Conservation (phyloP, 768 basidiomycete species). For the Coprinopsis sp. region DNA sequence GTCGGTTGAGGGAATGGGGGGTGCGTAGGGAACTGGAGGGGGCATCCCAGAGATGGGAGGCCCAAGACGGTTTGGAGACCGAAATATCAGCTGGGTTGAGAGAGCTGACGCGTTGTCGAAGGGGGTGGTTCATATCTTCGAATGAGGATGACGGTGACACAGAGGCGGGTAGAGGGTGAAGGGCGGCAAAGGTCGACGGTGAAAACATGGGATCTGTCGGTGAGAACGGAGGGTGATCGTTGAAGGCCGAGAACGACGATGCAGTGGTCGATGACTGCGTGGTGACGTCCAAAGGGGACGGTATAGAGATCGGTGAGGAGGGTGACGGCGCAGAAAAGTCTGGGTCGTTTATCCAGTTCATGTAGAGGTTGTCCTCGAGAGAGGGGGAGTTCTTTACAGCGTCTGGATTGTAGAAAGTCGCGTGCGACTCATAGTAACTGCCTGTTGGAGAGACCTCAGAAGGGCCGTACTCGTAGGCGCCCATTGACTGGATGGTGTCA, state of each 20-base stretch:
- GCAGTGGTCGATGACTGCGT: conserved; percentile 34
- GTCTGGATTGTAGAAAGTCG: conserved; percentile 36
- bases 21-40: conserved; percentile 41
- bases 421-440: conserved; percentile 34
- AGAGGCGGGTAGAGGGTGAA: conserved; percentile 60
- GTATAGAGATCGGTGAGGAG: conserved; percentile 64
- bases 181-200: conserved; percentile 54
- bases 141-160: conserved; percentile 52
- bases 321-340: conserved; percentile 34
- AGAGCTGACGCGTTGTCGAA: conserved; percentile 44
- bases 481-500: conserved; percentile 19
- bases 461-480: conserved; percentile 31
- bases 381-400: conserved; percentile 39
- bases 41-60: conserved; percentile 57
- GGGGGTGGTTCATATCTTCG: conserved; percentile 40
- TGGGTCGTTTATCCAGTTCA: conserved; percentile 64
- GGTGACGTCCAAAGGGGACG: conserved; percentile 39
- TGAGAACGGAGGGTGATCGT: conserved; percentile 38
- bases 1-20: conserved; percentile 39
- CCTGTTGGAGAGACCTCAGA: conserved; percentile 37
- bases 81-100: conserved; percentile 61
- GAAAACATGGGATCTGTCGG: conserved; percentile 51
- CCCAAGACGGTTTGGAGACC: conserved; percentile 59
- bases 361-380: conserved; percentile 36
- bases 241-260: conserved; percentile 43